phyloP scores from a whole-genome alignment of 192 early-diverging fungal species.

The Jimgerdemannia lactiflua region DNA sequence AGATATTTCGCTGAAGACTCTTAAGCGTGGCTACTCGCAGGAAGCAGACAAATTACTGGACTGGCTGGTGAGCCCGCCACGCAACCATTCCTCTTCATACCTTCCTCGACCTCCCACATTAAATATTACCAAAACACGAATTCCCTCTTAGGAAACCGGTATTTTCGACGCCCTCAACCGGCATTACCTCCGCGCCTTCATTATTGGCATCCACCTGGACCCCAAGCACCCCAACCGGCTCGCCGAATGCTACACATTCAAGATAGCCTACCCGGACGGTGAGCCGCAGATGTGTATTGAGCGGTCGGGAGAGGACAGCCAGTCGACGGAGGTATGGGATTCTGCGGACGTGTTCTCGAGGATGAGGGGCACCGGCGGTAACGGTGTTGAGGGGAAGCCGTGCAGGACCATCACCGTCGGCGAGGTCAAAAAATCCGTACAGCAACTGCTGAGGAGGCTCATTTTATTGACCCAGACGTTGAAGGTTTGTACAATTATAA shows the following conservation, averaged over 20 bases:
- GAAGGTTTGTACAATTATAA: slow-evolving; percentile 20
- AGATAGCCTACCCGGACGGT: slow-evolving; percentile 40
- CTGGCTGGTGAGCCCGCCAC: not conserved
- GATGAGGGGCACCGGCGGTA: slow-evolving; percentile 11
- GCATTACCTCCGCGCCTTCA: slow-evolving; percentile 42
- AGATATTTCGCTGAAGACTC: slow-evolving; percentile 27
- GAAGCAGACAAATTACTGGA: slow-evolving; percentile 40
- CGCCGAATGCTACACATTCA: slow-evolving; percentile 50
- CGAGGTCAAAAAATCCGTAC: slow-evolving; percentile 36
- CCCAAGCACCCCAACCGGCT: slow-evolving; percentile 35
- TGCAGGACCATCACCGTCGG: slow-evolving; percentile 12
- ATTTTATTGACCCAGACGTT: slow-evolving; percentile 49
- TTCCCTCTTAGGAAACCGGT: slow-evolving; percentile 32
- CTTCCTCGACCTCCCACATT: no score
- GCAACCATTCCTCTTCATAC: no score
- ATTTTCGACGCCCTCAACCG: slow-evolving; percentile 42
- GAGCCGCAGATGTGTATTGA: slow-evolving; percentile 30
- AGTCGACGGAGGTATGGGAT: slow-evolving; percentile 1
- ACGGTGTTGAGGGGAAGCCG: not conserved
- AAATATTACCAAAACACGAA: not conserved
- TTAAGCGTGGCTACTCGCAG: slow-evolving; percentile 21
- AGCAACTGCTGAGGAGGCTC: slow-evolving; percentile 37
- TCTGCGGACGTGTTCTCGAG: slow-evolving; percentile 7
- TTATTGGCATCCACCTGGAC: slow-evolving; percentile 50
- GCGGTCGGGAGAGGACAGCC: not conserved